These are phyloP conservation scores for Claviceps sp. DNA, from an alignment of 2,329 filamentous ascomycete species.

Conservation along the genomic window DNA sequence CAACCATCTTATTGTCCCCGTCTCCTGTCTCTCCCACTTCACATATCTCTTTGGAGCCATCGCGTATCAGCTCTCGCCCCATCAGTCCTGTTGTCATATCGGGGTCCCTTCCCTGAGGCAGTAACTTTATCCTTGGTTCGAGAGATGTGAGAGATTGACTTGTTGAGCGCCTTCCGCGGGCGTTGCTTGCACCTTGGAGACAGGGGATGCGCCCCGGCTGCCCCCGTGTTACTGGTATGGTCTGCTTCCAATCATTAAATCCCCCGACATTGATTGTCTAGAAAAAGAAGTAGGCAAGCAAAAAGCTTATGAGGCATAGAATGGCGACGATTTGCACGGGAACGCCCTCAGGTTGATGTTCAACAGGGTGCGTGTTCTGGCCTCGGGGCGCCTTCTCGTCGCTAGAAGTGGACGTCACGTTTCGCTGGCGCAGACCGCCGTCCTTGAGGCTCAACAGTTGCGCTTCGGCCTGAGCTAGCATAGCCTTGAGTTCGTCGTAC, in stretches of 20 bases:
- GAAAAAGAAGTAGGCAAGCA: slow-evolving; percentile 94
- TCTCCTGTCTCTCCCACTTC: too few relatives aligned
- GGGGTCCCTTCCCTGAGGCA: too few relatives aligned
- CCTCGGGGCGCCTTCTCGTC: slow-evolving; percentile 35
- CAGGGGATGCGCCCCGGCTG: background rate
- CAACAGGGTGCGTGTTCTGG: slow-evolving; percentile 40
- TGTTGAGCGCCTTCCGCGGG: too few relatives aligned
- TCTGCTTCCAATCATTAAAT: background rate
- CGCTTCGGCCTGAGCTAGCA: slow-evolving; percentile 63
- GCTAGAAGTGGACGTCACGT: slow-evolving; percentile 39
- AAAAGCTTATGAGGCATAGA: slow-evolving; percentile 78
- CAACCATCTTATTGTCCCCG: background rate
- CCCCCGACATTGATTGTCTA: slow-evolving; percentile 27
- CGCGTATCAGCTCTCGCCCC: too few relatives aligned
- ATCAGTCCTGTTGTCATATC: too few relatives aligned
- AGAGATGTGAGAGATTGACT: too few relatives aligned
- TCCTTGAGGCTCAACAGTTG: slow-evolving; percentile 60
- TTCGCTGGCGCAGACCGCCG: slow-evolving; percentile 66
- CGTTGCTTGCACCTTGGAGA: too few relatives aligned
- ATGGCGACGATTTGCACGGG: slow-evolving; percentile 73
- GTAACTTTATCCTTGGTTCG: too few relatives aligned
- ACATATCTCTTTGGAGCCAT: too few relatives aligned
- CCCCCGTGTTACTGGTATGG: background rate
- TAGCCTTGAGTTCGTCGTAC: slow-evolving; percentile 51
- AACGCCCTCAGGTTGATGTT: slow-evolving; percentile 57